These are phyloP conservation scores for Nyssa sinensis DNA, from an alignment of 148 eudicot genomes.

Conservation along the genomic window DNA sequence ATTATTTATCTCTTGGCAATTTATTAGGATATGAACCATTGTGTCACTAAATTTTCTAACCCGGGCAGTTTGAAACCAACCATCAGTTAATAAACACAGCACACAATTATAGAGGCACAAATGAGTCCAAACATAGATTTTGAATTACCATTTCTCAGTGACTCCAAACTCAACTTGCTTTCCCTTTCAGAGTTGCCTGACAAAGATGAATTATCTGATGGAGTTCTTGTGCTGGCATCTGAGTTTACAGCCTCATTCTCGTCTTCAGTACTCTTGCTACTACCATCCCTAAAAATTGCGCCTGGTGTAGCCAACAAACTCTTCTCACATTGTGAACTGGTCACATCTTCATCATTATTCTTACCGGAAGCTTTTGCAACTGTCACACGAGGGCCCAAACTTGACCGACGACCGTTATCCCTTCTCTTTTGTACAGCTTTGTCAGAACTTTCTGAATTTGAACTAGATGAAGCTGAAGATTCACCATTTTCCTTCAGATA, in stretches of 20 bases:
- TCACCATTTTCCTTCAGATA: conserved; percentile 5
- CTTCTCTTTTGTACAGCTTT: conserved; percentile 19
- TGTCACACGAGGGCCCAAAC: conserved; percentile 11
- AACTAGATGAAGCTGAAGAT: conserved; percentile 21
- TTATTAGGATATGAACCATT: neutral
- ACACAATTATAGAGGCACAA: neutral
- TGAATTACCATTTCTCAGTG: conserved; percentile 37
- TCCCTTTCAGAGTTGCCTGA: conserved; percentile 55
- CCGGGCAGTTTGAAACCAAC: neutral
- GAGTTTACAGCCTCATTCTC: conserved; percentile 30
- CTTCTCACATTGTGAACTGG: conserved; percentile 30
- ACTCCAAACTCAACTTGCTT: conserved; percentile 30
- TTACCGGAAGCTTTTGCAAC: conserved; percentile 28
- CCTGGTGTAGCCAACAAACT: conserved; percentile 41
- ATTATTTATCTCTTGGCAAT: neutral
- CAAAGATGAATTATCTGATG: conserved; percentile 47
- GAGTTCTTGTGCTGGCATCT: conserved; percentile 45
- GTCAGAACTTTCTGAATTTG: conserved; percentile 18
- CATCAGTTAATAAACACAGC: neutral
- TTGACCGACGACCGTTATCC: conserved; percentile 22
- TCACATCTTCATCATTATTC: conserved; percentile 23
- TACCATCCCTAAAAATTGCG: conserved; percentile 48
- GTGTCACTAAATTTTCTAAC: neutral
- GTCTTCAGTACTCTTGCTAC: conserved; percentile 54
- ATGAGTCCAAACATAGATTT: neutral